Conservation (phyloP, 192 early-diverging fungal species). For the Chytriomyces sp. region DNA sequence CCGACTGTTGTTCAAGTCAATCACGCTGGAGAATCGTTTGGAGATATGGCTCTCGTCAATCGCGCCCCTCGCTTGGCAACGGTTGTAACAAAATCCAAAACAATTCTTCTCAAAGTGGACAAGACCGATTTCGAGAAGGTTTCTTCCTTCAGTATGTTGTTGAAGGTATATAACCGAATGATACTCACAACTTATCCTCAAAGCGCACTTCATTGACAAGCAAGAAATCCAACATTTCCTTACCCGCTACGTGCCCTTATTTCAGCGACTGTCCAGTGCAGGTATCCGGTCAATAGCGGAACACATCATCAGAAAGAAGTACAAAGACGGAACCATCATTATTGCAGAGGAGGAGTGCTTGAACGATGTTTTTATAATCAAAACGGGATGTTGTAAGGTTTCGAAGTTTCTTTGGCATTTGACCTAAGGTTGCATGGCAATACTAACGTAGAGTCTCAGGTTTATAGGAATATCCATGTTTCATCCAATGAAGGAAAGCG, state of each 20-base stretch:
- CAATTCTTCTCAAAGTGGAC: conserved; percentile 13
- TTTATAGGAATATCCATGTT: not conserved
- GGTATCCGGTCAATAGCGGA: conserved; percentile 10
- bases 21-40: conserved; percentile 9
- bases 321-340: not conserved
- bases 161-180: not conserved
- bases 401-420: too few species aligned
- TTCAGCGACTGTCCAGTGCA: conserved; percentile 1
- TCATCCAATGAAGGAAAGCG: not conserved
- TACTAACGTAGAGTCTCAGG: too few species aligned
- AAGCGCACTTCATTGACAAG: conserved; percentile 5
- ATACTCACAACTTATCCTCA: not conserved
- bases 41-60: conserved; percentile 20
- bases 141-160: conserved; percentile 10
- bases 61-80: conserved; percentile 5
- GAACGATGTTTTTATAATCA: conserved; percentile 22
- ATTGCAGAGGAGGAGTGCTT: not conserved
- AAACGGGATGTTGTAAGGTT: conserved; percentile 13
- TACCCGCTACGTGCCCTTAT: conserved; percentile 10
- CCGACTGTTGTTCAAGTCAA: not conserved
- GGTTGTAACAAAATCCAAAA: conserved; percentile 1
- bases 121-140: conserved; percentile 20
- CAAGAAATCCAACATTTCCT: conserved; percentile 5
- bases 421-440: too few species aligned
- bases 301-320: not conserved